Base-by-base conservation (phyloP, 768 basidiomycete species). In the Tricholoma sp. region DNA sequence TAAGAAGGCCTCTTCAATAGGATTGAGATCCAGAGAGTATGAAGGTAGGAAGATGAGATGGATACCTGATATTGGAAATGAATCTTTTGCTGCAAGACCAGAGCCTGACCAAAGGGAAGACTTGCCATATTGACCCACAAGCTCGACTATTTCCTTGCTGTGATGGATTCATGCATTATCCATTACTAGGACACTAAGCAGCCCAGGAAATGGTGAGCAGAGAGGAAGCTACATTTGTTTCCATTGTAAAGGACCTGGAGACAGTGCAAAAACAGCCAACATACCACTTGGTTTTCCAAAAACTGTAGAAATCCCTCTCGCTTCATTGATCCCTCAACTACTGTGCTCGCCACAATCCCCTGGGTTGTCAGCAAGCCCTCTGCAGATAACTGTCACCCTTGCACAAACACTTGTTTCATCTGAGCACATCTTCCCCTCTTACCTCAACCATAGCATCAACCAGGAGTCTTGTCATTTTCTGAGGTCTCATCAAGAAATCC, bases 1-100 rank as follows among this genome's bases (percentile, higher is more conserved):
- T 1, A 69, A 73, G 53, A 76, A 76, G 0, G 71, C 73, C 54
- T 74, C 70, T 55, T 76, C 68, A n/a, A 74, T 74, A 0, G 75
- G 73, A 50, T 77, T 75, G 36, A 72, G 51, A 41, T 77, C 73
- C 0, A 72, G 74, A 0, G 74, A 77, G 54, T 76, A 76, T 4
- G 71, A 72, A 0, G 70, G 74, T 5, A 76, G 65, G 52, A 60
- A 75, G 20, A 64, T 57, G 28, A 73, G 42, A 2, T 57, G 59
- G 11, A 71, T 65, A 54, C 63, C 70, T 72, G 53, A 15, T 17
- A 41, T 17, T 41, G 18, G 7, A 33, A 15, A 55, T 39, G 6
- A 13, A 32, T 17, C 4, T 18, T 18, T 32, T 7, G 50, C 45
- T 33, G 9, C 17, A 15, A 42, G 18, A 41, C 11, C 18, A 10